Base-by-base conservation (phyloP, 495 filamentous ascomycete genomes). In the Neurospora tetrasperma region DNA sequence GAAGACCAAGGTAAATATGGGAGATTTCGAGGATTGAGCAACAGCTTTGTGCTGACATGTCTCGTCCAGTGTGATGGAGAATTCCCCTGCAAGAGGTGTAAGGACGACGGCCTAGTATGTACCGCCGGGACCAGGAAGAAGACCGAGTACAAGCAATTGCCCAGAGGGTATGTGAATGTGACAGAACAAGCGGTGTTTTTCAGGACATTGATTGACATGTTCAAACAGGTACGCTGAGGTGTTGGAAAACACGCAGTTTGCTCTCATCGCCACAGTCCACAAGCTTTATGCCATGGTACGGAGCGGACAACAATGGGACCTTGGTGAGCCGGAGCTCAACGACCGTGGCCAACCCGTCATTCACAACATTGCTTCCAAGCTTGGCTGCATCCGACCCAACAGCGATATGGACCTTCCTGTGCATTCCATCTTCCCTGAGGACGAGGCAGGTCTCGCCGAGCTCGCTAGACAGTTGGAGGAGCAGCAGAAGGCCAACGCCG, bases 51-150 rank as follows among this genome's bases (percentile, higher is more conserved):
- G 54, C 54, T 66, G 54, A 66, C 54, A 35, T 35, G 54, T 66
- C 54, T 66, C 54, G 7, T 66, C 14, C 70, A 90, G 88, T 91
- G 89, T 80, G 89, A 91, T 76, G 89, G 89, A 72, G 85, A 89
- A 71, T 88, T 87, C 69, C 89, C 89, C 2, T 91, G 89, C 82
- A 89, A 88, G 77, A 82, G 89, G 74, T 91, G 89, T 80, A 90
- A 89, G 79, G 87, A 88, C 75, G 87, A 88, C 72, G 86, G 87
- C 12, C 77, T 88, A 38, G 84, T 88, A 39, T 88, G 87, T 76
- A 88, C 86, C 27, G 87, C 87, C 23, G 87, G 87, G 1, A 86
- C 84, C 39, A 82, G 87, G 70, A 88, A 88, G 72, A 88, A 88
- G 83, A 87, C 84, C 2, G 87, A 88, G 73, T 88, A 86, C 76